These are phyloP conservation scores for Colletotrichum sojae DNA, from an alignment of 2,329 filamentous ascomycete species.

Conservation along the genomic window DNA sequence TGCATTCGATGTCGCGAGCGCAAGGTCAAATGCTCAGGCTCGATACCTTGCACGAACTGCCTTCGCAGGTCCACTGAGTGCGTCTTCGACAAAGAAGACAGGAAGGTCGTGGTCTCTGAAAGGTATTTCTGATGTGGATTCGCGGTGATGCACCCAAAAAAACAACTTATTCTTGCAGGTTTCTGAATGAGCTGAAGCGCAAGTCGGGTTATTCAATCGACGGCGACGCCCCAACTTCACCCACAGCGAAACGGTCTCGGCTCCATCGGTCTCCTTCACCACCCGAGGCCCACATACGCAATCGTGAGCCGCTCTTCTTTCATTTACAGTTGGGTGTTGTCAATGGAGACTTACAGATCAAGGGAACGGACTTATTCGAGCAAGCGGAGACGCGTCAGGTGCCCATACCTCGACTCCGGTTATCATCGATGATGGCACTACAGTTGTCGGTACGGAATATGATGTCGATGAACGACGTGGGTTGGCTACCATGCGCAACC, in stretches of 20 bases:
- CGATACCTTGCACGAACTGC: constrained; percentile 27
- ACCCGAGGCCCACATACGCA: neutral
- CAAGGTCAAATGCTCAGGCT: constrained; percentile 33
- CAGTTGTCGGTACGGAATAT: constrained; percentile 1
- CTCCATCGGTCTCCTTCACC: constrained; percentile 9
- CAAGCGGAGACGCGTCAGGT: neutral
- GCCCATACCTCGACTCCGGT: neutral
- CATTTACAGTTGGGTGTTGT: too few relatives aligned
- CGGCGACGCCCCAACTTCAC: neutral
- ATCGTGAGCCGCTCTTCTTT: too few relatives aligned
- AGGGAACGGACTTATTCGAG: neutral
- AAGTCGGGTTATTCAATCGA: constrained; percentile 17
- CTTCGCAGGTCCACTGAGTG: constrained; percentile 23
- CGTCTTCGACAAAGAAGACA: constrained; percentile 35
- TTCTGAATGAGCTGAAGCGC: constrained; percentile 26
- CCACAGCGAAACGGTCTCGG: constrained; percentile 15
- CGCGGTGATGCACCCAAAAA: neutral
- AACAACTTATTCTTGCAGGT: constrained; percentile 2
- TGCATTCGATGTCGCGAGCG: constrained; percentile 32
- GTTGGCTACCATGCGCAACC: constrained; percentile 7
- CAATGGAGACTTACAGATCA: neutral
- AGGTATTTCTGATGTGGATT: neutral
- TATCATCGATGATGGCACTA: constrained; percentile 12
- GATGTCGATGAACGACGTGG: constrained; percentile 4
- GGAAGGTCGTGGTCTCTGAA: constrained; percentile 33